Percentiles rank a stretch among this genome's conserved stretches.
These are phyloP conservation scores for Candida sonorensis DNA, from an alignment of 805 yeast genomes.

Conservation along the genomic window DNA sequence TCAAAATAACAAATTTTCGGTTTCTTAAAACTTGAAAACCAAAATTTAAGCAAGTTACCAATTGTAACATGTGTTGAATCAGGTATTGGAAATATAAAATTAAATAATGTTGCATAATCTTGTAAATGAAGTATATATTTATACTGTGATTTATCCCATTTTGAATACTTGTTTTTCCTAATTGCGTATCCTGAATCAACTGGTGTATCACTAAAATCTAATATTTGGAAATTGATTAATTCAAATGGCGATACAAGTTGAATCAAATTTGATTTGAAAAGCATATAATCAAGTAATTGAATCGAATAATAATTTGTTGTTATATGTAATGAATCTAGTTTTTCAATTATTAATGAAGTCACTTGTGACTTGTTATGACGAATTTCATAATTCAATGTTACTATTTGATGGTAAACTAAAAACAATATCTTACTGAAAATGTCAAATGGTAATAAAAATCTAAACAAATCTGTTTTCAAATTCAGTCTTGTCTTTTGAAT, in stretches of 20 bases:
- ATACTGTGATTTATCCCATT: constrained; percentile 11
- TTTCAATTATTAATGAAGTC: too few relatives aligned
- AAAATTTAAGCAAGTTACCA: constrained; percentile 8
- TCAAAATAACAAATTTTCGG: constrained; percentile 13
- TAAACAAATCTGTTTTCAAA: too few relatives aligned
- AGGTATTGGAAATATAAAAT: constrained; percentile 14
- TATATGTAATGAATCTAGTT: too few relatives aligned
- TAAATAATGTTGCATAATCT: constrained; percentile 12
- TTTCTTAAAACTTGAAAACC: constrained; percentile 11
- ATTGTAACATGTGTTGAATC: constrained; percentile 8
- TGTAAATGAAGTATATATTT: constrained; percentile 13
- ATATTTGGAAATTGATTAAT: constrained; percentile 10
- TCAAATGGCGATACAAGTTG: constrained; percentile 10
- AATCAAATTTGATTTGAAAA: background rate
- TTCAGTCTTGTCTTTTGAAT: too few relatives aligned
- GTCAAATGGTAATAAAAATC: too few relatives aligned
- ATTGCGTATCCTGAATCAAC: constrained; percentile 11
- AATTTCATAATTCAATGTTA: too few relatives aligned
- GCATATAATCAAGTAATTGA: too few relatives aligned
- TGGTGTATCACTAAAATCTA: constrained; percentile 12
- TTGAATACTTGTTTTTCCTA: constrained; percentile 1
- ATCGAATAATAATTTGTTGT: too few relatives aligned
- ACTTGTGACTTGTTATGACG: too few relatives aligned
- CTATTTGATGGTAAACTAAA: too few relatives aligned
- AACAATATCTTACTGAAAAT: too few relatives aligned